These are phyloP conservation scores for Celoporthe dispersa DNA, from an alignment of 2,329 filamentous ascomycete species.

Conservation along the genomic window DNA sequence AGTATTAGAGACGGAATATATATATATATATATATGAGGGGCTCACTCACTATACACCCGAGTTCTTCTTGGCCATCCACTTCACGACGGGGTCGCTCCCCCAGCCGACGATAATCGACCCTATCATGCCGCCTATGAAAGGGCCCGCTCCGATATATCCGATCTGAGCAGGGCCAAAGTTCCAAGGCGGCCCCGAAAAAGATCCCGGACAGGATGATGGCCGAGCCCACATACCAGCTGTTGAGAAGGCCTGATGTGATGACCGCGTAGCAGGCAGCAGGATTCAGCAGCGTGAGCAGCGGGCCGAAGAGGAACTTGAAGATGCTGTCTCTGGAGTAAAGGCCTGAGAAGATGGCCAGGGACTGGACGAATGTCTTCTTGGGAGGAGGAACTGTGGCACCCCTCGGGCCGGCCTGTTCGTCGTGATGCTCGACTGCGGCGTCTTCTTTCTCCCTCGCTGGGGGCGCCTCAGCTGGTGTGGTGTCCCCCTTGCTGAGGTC, in stretches of 20 bases:
- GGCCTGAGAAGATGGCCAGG: constrained; percentile 3
- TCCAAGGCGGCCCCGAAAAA: constrained; percentile 45
- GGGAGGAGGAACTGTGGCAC: not conserved
- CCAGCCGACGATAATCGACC: constrained; percentile 37
- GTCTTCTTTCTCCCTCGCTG: not conserved
- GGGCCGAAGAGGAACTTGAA: constrained; percentile 34
- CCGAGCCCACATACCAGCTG: constrained; percentile 44
- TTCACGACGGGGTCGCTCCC: constrained; percentile 43
- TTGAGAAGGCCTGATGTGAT: constrained; percentile 43
- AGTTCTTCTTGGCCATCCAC: constrained; percentile 43
- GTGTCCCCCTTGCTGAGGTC: not conserved
- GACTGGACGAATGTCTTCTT: constrained; percentile 15
- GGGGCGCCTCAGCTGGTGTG: too few relatives aligned
- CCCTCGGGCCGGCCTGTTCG: not conserved
- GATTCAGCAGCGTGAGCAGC: constrained; percentile 44
- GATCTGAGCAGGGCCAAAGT: constrained; percentile 41
- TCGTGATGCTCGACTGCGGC: not conserved
- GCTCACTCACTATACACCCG: constrained; percentile 38
- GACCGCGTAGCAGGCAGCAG: constrained; percentile 45
- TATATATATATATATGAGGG: too few relatives aligned
- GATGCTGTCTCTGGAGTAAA: constrained; percentile 17
- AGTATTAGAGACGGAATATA: not conserved
- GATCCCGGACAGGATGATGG: constrained; percentile 45
- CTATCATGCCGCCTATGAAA: constrained; percentile 43
- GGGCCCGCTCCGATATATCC: constrained; percentile 46